Conservation (phyloP, 306 rosid species). For the Prunus davidiana region DNA sequence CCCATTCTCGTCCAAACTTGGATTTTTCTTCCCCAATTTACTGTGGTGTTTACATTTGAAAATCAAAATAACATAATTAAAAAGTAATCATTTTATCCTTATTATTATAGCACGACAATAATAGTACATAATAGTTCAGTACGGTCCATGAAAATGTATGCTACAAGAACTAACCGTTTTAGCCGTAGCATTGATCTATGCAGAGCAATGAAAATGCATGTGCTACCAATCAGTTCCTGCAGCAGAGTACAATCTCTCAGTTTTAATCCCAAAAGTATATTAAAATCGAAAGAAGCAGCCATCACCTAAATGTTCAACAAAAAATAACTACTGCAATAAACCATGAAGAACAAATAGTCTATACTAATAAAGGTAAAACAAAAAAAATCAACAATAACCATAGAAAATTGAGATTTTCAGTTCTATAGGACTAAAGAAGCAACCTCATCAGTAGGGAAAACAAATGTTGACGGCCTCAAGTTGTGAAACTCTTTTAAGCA, state of each 20-base stretch:
- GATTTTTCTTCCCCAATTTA: background rate
- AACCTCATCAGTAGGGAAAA: constrained; percentile 87
- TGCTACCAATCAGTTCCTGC: constrained; percentile 79
- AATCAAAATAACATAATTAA: background rate
- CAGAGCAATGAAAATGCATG: constrained; percentile 67
- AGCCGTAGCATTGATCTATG: constrained; percentile 83
- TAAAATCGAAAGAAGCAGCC: background rate
- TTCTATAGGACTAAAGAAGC: background rate
- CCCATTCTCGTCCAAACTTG: background rate
- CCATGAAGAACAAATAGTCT: background rate
- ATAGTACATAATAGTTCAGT: background rate
- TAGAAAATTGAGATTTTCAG: background rate
- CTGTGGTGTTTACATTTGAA: background rate
- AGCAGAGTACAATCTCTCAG: constrained; percentile 17
- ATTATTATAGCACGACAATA: background rate
- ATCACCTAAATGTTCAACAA: background rate
- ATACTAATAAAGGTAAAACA: background rate
- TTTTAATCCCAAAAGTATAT: background rate
- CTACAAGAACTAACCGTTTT: constrained; percentile 56
- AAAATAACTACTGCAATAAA: background rate
- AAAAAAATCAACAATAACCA: background rate
- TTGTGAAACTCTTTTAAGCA: constrained; percentile 91
- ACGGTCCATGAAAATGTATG: background rate
- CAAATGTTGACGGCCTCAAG: constrained; percentile 85
- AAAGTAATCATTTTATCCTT: background rate